Evolutionary conservation across 345 rosid genomes (phyloP).

Genomic region (Mangifera indica): DNA sequence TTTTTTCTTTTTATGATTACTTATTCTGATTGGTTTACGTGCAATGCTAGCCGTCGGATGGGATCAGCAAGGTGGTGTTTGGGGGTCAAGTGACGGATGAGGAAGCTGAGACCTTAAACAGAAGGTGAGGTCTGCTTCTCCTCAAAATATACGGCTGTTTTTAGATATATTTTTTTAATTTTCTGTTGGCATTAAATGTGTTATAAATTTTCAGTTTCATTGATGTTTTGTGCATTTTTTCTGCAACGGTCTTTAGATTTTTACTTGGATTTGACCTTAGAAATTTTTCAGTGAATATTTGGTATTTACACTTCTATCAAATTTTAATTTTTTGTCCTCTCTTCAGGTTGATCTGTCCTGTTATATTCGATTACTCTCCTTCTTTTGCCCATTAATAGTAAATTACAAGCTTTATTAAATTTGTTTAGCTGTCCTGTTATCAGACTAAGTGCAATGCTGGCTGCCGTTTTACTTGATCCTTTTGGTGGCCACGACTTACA

Average conservation of each 20-base stretch:
- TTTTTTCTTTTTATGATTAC: constrained; percentile 1
- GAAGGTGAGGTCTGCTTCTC: constrained; percentile 60
- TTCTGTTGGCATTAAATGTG: constrained; percentile 5
- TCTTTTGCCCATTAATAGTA: background rate
- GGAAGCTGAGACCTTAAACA: constrained; percentile 78
- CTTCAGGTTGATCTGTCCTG: constrained; percentile 17
- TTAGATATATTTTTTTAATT: too few relatives aligned
- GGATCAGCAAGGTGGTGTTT: constrained; percentile 90
- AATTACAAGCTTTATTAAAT: background rate
- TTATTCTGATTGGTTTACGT: constrained; percentile 6
- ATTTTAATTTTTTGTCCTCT: background rate
- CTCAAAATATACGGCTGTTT: background rate
- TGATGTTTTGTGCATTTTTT: background rate
- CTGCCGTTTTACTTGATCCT: too few relatives aligned
- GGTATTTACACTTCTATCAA: too few relatives aligned
- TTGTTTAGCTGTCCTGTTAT: background rate
- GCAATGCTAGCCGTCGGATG: constrained; percentile 79
- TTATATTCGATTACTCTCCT: background rate
- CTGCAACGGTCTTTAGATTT: background rate
- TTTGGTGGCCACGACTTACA: too few relatives aligned
- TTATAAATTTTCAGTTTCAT: too few relatives aligned
- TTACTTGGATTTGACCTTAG: constrained; percentile 1
- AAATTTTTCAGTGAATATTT: too few relatives aligned
- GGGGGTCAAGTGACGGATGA: constrained; percentile 98
- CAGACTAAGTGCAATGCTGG: too few relatives aligned